Conservation (phyloP, 208 protist genomes). For the Herpetomonas tarakana region DNA sequence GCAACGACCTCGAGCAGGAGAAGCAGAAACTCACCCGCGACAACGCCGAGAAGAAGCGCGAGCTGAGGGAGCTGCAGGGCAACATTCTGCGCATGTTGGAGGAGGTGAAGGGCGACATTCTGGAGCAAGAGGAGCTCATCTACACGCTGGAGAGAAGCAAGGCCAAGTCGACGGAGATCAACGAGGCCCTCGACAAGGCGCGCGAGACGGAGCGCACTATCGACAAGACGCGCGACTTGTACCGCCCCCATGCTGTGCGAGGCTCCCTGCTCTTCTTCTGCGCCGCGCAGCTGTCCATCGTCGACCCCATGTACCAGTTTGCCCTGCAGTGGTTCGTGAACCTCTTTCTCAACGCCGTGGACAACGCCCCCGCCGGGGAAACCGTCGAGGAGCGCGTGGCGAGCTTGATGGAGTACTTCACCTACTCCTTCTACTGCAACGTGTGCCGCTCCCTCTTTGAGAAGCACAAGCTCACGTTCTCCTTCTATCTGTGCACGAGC, state of each 20-base stretch:
- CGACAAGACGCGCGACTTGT: conserved; percentile 95
- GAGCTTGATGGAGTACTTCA: conserved; percentile 96
- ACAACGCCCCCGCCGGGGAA: conserved; percentile 57
- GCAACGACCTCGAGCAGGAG: conserved; percentile 95
- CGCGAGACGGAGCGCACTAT: conserved; percentile 94
- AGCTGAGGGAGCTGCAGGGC: conserved; percentile 96
- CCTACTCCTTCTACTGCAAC: conserved; percentile 96
- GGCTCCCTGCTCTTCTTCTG: conserved; percentile 97
- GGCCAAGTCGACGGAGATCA: conserved; percentile 94
- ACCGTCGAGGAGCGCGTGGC: conserved; percentile 78
- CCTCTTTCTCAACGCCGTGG: conserved; percentile 90
- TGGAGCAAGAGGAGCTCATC: conserved; percentile 98
- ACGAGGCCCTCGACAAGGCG: conserved; percentile 91
- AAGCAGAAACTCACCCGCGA: conserved; percentile 94
- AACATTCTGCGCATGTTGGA: conserved; percentile 96
- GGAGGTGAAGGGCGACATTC: conserved; percentile 93
- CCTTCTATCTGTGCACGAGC: conserved; percentile 93
- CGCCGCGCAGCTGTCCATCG: conserved; percentile 91
- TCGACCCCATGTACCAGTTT: conserved; percentile 98
- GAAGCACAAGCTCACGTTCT: conserved; percentile 98
- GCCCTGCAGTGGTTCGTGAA: conserved; percentile 98
- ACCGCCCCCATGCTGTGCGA: conserved; percentile 94
- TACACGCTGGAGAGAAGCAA: conserved; percentile 95
- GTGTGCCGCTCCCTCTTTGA: conserved; percentile 98
- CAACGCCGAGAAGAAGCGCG: conserved; percentile 94